Evolutionary conservation across 164 flowering plant genomes (phyloP).

Genomic region (Umbellularia californica): DNA sequence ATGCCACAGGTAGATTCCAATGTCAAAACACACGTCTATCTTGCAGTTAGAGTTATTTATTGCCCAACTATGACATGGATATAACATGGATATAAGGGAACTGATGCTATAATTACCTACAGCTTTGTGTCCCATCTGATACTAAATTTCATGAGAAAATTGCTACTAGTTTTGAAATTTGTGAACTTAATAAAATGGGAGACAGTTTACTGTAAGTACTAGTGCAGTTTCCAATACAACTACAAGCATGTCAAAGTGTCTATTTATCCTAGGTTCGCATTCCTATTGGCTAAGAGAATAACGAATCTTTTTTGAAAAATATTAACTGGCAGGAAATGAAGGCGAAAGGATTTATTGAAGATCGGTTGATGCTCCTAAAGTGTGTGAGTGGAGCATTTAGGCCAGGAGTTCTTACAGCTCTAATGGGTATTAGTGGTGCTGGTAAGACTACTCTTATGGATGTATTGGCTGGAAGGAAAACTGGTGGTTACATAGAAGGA

Average conservation of each 20-base stretch:
- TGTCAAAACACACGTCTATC: neutral
- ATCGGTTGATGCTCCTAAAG: neutral
- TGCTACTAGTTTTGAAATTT: neutral
- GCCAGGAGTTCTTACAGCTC: conserved; percentile 9
- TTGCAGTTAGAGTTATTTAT: neutral
- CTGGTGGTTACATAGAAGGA: conserved; percentile 43
- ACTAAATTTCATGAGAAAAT: too few relatives aligned
- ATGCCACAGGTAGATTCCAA: conserved; percentile 39
- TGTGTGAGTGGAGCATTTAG: conserved; percentile 7
- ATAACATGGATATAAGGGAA: too few relatives aligned
- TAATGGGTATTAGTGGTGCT: conserved; percentile 40
- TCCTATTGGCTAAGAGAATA: neutral
- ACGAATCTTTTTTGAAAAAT: neutral
- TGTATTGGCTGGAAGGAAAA: conserved; percentile 46
- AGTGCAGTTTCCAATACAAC: too few relatives aligned
- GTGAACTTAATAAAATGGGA: neutral
- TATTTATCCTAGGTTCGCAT: neutral
- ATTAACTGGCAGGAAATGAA: conserved; percentile 7
- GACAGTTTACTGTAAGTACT: neutral
- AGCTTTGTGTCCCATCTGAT: too few relatives aligned
- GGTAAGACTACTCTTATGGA: conserved; percentile 54
- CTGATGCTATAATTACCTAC: too few relatives aligned
- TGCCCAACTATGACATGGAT: too few relatives aligned
- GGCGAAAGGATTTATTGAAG: conserved; percentile 1
- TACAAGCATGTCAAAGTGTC: too few relatives aligned